Percentiles rank a stretch among this genome's conserved stretches.
Conservation (phyloP, 139 green algal species). For the Picochlorum sp. region DNA sequence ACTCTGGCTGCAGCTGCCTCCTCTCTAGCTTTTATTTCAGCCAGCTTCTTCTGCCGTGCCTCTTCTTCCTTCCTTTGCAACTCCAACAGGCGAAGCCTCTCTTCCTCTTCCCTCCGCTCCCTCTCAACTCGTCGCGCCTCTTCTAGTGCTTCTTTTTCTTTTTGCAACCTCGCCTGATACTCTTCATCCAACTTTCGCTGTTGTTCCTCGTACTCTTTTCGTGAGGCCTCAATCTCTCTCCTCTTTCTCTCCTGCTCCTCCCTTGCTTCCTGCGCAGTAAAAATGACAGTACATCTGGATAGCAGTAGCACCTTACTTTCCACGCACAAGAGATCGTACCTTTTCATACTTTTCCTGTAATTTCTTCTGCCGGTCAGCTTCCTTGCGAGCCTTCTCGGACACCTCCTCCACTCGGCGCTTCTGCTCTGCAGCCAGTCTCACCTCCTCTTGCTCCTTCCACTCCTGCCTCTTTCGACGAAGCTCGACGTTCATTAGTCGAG, state of each 20-base stretch:
- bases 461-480: slow-evolving; percentile 8
- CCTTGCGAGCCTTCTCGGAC: slow-evolving; percentile 9
- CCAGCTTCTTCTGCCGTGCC: slow-evolving; percentile 8
- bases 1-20: slow-evolving; percentile 9
- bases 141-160: slow-evolving; percentile 13
- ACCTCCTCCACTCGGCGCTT: slow-evolving; percentile 21
- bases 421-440: slow-evolving; percentile 12
- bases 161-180: slow-evolving; percentile 14
- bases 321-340: background rate
- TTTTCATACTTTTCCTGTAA: slow-evolving; percentile 16
- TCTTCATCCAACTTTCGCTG: slow-evolving; percentile 26
- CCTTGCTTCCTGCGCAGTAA: slow-evolving; percentile 13
- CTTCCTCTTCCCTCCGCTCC: slow-evolving; percentile 9
- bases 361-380: slow-evolving; percentile 8
- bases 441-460: slow-evolving; percentile 13
- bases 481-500: slow-evolving; percentile 17
- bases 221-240: slow-evolving; percentile 8
- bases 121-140: slow-evolving; percentile 13
- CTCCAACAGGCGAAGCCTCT: slow-evolving; percentile 8
- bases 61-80: slow-evolving; percentile 22
- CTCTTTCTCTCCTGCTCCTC: slow-evolving; percentile 10
- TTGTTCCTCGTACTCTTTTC: slow-evolving; percentile 20
- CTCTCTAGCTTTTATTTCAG: slow-evolving; percentile 15
- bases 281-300: background rate
- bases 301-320: background rate